Evolutionary conservation across 2,329 filamentous ascomycete species (phyloP).

Genomic region (Fulvia fulva): DNA sequence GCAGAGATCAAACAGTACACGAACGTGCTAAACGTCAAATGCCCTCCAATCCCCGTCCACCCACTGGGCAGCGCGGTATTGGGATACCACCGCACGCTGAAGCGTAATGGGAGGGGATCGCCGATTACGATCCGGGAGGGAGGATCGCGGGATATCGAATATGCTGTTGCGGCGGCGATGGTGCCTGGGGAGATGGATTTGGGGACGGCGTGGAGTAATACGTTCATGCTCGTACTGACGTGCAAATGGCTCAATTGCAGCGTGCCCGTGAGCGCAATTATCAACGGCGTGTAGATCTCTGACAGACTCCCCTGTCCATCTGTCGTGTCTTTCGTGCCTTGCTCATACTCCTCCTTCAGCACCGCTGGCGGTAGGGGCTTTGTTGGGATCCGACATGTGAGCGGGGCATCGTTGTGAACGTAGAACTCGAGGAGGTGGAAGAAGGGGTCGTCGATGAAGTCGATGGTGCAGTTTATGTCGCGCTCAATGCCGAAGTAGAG

Average conservation of each 20-base stretch:
- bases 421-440: conserved; percentile 95
- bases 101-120: conserved; percentile 72
- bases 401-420: conserved; percentile 90
- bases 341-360: conserved; percentile 30
- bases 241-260: conserved; percentile 87
- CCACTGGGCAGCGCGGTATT: conserved; percentile 62
- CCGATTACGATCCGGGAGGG: conserved; percentile 74
- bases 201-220: conserved; percentile 71
- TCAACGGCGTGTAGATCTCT: conserved; percentile 67
- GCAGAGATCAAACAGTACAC: conserved; percentile 49
- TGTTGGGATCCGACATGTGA: conserved; percentile 84
- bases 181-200: conserved; percentile 58
- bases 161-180: conserved; percentile 81
- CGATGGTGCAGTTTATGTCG: conserved; percentile 80
- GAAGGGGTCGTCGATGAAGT: conserved; percentile 71
- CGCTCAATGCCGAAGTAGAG: conserved; percentile 78
- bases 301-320: conserved; percentile 38
- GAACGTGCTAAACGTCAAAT: conserved; percentile 48
- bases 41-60: conserved; percentile 50
- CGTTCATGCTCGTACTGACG: conserved; percentile 83
- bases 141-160: conserved; percentile 63
- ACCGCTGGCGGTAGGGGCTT: conserved; percentile 56
- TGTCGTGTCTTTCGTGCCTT: conserved; percentile 33
- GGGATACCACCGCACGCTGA: conserved; percentile 85
- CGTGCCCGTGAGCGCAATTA: conserved; percentile 84